Conservation (phyloP, 495 filamentous ascomycete species). For the Podospora pseudoanserina region DNA sequence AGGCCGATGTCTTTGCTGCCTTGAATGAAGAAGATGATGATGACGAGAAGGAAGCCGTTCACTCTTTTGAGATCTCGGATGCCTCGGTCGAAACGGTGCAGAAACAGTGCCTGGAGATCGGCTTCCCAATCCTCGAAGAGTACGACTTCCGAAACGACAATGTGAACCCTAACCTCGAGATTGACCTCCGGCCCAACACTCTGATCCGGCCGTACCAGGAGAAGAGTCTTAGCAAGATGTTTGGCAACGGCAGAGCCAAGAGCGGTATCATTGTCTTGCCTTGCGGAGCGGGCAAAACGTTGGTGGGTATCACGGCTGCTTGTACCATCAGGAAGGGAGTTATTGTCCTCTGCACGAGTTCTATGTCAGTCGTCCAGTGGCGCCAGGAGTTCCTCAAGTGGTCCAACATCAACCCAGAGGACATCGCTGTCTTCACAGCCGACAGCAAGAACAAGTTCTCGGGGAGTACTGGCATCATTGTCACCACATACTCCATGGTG, state of each 20-base stretch:
- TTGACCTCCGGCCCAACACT: slow-evolving; percentile 79
- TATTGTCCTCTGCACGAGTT: slow-evolving; percentile 92
- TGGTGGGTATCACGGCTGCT: slow-evolving; percentile 94
- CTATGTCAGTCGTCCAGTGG: slow-evolving; percentile 98
- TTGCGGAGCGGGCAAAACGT: slow-evolving; percentile 94
- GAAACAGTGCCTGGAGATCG: slow-evolving; percentile 82
- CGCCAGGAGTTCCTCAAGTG: slow-evolving; percentile 92
- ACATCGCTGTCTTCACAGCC: slow-evolving; percentile 92
- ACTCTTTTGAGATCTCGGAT: slow-evolving; percentile 88
- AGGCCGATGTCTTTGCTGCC: slow-evolving; percentile 47
- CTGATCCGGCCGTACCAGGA: slow-evolving; percentile 93
- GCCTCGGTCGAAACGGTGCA: slow-evolving; percentile 78
- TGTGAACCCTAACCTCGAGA: slow-evolving; percentile 83
- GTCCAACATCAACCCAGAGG: slow-evolving; percentile 93
- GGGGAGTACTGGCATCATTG: slow-evolving; percentile 87
- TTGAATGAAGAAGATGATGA: slow-evolving; percentile 85
- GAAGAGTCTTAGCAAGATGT: slow-evolving; percentile 97
- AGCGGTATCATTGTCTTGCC: slow-evolving; percentile 97
- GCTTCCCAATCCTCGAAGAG: slow-evolving; percentile 86
- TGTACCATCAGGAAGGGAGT: slow-evolving; percentile 96
- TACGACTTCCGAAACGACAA: slow-evolving; percentile 97
- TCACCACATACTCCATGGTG: slow-evolving; percentile 98
- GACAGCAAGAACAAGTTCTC: slow-evolving; percentile 89
- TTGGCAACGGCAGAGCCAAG: slow-evolving; percentile 93
- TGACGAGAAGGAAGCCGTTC: slow-evolving; percentile 81